These are phyloP conservation scores for Cystobasidiaceae sp. DNA, from an alignment of 1,284 basidiomycete genomes.

Conservation along the genomic window DNA sequence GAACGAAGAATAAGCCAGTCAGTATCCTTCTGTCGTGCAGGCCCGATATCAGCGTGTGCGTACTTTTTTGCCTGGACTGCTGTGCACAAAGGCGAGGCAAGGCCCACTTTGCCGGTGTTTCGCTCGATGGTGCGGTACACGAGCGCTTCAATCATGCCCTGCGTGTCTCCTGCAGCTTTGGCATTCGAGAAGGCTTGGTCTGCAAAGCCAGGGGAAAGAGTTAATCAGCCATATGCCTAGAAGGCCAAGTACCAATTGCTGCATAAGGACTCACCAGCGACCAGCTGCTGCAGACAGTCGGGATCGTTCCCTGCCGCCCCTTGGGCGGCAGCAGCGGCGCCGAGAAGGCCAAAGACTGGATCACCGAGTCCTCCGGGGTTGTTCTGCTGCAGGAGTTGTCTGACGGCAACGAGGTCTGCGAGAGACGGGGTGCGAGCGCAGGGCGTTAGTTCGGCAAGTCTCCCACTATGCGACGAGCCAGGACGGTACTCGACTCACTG, in stretches of 20 bases:
- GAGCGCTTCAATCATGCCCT: conserved; percentile 58
- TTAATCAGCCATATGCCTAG: conserved; percentile 40
- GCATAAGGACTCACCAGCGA: background rate
- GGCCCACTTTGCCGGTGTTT: conserved; percentile 61
- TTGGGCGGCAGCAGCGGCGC: conserved; percentile 57
- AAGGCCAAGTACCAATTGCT: conserved; percentile 50
- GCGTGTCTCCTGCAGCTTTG: conserved; percentile 57
- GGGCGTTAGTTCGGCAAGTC: too few species aligned
- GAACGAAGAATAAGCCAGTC: conserved; percentile 33
- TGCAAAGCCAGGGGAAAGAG: background rate
- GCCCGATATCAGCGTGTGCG: background rate
- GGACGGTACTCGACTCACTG: too few species aligned
- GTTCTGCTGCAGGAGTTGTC: conserved; percentile 53
- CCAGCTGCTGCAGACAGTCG: conserved; percentile 59
- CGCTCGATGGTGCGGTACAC: conserved; percentile 63
- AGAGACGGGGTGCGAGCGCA: too few species aligned
- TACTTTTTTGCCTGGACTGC: background rate
- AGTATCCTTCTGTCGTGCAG: background rate
- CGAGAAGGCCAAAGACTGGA: conserved; percentile 62
- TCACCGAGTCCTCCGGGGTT: conserved; percentile 60
- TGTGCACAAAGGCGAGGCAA: background rate
- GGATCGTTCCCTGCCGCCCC: conserved; percentile 57
- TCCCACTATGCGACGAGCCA: too few species aligned
- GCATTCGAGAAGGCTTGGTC: conserved; percentile 68
- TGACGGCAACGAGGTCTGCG: conserved; percentile 53